Evolutionary conservation across 1,284 basidiomycete species (phyloP).

Genomic region (Entoloma clypeatum): DNA sequence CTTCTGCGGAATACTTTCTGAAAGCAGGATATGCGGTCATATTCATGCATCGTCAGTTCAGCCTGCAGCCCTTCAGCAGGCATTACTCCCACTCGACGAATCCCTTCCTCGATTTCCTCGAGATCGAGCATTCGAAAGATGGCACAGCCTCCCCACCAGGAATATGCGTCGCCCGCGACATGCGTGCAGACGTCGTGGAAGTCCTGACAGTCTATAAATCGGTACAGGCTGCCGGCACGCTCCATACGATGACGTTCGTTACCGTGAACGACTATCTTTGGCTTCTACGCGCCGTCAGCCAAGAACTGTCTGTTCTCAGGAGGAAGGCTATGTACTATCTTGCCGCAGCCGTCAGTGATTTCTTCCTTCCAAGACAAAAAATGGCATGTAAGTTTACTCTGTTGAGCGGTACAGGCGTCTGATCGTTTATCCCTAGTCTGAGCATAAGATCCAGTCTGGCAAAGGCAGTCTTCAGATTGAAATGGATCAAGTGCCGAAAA

Average conservation of each 20-base stretch:
- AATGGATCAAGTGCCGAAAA: conserved; percentile 99
- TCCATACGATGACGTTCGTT: conserved; percentile 88
- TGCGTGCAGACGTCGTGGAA: conserved; percentile 64
- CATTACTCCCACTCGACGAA: conserved; percentile 98
- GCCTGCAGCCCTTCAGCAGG: conserved; percentile 92
- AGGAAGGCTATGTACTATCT: conserved; percentile 90
- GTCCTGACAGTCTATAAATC: conserved; percentile 82
- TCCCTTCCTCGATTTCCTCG: conserved; percentile 95
- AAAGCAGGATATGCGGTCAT: conserved; percentile 94
- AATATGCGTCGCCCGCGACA: conserved; percentile 65
- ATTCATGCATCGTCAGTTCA: conserved; percentile 97
- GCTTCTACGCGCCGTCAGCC: conserved; percentile 80
- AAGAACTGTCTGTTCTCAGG: conserved; percentile 65
- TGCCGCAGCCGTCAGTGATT: conserved; percentile 96
- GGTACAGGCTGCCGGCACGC: conserved; percentile 67
- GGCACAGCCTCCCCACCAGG: conserved; percentile 26
- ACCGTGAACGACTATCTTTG: conserved; percentile 97
- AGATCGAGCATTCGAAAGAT: conserved; percentile 49
- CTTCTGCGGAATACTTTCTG: conserved; percentile 97
- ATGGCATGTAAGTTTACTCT: conserved; percentile 55
- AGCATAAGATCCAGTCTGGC: conserved; percentile 97
- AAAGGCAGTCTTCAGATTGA: conserved; percentile 91
- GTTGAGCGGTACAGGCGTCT: neutral
- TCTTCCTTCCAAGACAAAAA: conserved; percentile 89
- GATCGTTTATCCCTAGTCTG: conserved; percentile 55